Evolutionary conservation across 1,139 yeast genomes (phyloP), one percentile per base, ranked within the genome.

Genomic region (Pichia inconspicua): DNA sequence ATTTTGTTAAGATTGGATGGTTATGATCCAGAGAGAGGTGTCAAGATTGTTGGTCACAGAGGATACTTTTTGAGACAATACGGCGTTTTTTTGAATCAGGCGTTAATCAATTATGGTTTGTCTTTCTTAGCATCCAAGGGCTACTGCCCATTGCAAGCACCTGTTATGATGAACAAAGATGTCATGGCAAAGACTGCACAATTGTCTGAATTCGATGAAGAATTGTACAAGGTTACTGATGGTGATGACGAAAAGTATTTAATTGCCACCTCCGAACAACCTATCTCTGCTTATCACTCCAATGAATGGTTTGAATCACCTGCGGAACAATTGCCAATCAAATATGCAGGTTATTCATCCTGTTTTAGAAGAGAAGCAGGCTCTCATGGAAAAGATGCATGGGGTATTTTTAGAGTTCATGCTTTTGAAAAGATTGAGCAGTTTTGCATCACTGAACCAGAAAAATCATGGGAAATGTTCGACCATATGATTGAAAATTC

Each of bases 361-460:
- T 92, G 98, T 80, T 92, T 92, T 82, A 85, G 99, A 72, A 87
- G 98, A 73, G 99, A 92, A 74, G 98, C 99, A 52, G 99, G 99
- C 58, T 84, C 96, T 55, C 97, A 92, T 65, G 99, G 99, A 69
- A 92, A 92, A 71, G 99, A 92, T 66, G 98, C 99, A 43, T 94
- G 99, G 98, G 98, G 99, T 71, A 90, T 94, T 59, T 92, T 92
- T 82, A 84, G 99, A 72, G 98, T 92, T 51, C 99, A 92, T 67
- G 95, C 95, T 50, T 92, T 92, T 65, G 98, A 94, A 72, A 92
- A 92, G 73, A 88, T 92, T 63, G 99, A 92, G 74, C 98, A 94
- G 72, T 92, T 90, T 66, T 85, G 86, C 58, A 70, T 92, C 61
- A 84, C 97, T 51, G 98, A 92, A 74, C 98, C 98, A 51, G 98